Base-by-base conservation (phyloP, 1,284 basidiomycete genomes). In the Papiliotrema nemorosa region DNA sequence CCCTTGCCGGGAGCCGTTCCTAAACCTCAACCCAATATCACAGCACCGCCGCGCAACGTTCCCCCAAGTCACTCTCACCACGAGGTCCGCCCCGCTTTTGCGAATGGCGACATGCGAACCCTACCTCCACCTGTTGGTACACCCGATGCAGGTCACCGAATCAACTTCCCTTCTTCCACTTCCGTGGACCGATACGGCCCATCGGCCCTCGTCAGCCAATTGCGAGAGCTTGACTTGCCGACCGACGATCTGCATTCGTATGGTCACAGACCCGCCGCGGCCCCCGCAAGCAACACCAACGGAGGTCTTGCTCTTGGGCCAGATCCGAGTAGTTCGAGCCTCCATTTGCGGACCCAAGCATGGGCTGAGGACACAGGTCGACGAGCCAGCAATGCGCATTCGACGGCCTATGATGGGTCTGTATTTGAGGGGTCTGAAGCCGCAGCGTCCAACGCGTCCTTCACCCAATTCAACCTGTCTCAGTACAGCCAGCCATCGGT, bases 21-120 rank as follows among this genome's bases (percentile, higher is more conserved):
- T 55, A 73, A 25, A 37, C 18, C 40, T 24, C 46, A 14, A 46
- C 60, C 12, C n/a, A 60, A 61, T 26, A 79, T 62, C 77, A 73
- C 78, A 40, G 73, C 79, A 44, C 79, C 83, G 13, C 80, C 82
- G 21, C 81, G 82, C 34, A 77, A 74, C 46, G 66, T 81, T n/a
- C 82, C 80, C 33, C 81, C 82, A 9, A 82, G 82, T 20, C 83
- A 84, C 67, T 67, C 77, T 57, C 77, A 67, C 53, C 53, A 61
- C 49, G 56, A 62, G 26, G 43, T 53, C 27, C 55, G 54, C 39
- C 65, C 70, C 0, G 65, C 63, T 0, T 73, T 72, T 47, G 69
- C 62, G 45, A 62, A 71, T 35, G 67, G 68, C 44, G 73, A 75
- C 44, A 63, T 68, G 50, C 65, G 69, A 29, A 68, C 55, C 2